A percentile compares a stretch with the other conserved stretches of the same genome.
Evolutionary conservation across 169 alveolate genomes (phyloP).

Genomic region (Plasmodium billcollinsi): DNA sequence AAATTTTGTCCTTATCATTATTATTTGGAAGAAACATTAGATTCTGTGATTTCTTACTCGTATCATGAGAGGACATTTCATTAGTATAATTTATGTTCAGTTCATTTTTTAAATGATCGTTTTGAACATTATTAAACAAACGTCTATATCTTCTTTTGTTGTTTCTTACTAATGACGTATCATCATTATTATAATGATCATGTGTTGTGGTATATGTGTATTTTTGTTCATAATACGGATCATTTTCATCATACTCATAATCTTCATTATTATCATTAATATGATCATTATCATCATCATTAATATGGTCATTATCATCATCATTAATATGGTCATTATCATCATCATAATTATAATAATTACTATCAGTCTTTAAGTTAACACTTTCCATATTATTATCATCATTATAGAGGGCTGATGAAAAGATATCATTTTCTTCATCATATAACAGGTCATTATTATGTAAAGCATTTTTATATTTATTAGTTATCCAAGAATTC

Average conservation of each 20-base stretch:
- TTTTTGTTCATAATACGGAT: not conserved
- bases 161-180: too few species aligned
- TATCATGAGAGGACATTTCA: too few species aligned
- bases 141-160: too few species aligned
- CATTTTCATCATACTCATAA: not conserved
- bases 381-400: not conserved
- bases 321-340: not conserved
- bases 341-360: not conserved
- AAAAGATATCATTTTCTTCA: not conserved
- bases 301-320: not conserved
- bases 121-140: too few species aligned
- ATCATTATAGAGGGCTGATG: not conserved
- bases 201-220: too few species aligned
- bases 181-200: too few species aligned
- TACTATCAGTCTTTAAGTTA: not conserved
- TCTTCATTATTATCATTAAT: not conserved
- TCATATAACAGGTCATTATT: not conserved
- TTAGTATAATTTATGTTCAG: too few species aligned
- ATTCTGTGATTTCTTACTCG: too few species aligned
- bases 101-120: too few species aligned
- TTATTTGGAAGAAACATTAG: too few species aligned
- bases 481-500: constrained; percentile 37
- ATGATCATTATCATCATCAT: not conserved
- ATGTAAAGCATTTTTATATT: not conserved
- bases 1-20: too few species aligned